Conservation (phyloP, 208 protist species). For the Porcisia hertigi region DNA sequence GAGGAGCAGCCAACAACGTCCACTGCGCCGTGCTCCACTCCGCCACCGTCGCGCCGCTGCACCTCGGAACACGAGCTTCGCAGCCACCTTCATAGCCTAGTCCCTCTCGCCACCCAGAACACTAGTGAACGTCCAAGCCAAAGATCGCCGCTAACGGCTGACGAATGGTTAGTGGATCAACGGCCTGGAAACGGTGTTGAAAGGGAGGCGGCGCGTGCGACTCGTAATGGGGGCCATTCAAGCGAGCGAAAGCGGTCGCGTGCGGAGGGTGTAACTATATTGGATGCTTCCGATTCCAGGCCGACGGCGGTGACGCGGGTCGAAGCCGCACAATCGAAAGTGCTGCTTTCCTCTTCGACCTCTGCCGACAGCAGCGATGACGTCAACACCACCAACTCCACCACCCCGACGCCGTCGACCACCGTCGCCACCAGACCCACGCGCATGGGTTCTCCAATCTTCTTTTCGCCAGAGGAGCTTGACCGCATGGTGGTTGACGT, state of each 20-base stretch:
- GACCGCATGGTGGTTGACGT: background rate
- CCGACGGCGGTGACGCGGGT: background rate
- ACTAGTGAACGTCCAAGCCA: background rate
- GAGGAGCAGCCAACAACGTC: slow-evolving; percentile 5
- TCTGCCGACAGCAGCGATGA: background rate
- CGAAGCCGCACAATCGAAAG: background rate
- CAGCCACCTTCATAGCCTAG: slow-evolving; percentile 4
- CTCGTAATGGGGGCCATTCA: background rate
- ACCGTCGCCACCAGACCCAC: background rate
- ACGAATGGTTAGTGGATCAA: background rate
- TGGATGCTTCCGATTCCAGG: background rate
- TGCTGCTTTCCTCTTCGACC: background rate
- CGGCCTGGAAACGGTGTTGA: background rate
- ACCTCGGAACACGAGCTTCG: slow-evolving; percentile 18
- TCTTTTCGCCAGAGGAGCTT: slow-evolving; percentile 24
- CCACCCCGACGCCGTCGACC: slow-evolving; percentile 15
- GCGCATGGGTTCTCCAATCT: slow-evolving; percentile 23
- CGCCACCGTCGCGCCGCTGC: slow-evolving; percentile 13
- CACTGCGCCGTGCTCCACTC: slow-evolving; percentile 8
- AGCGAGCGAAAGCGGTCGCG: background rate
- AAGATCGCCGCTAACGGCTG: background rate
- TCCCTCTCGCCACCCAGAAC: slow-evolving; percentile 15
- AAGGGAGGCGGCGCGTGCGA: background rate
- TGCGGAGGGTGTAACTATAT: too few species aligned
- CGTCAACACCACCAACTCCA: background rate